Base-by-base conservation (phyloP, 805 yeast genomes). In the Candida pseudoglaebosa region DNA sequence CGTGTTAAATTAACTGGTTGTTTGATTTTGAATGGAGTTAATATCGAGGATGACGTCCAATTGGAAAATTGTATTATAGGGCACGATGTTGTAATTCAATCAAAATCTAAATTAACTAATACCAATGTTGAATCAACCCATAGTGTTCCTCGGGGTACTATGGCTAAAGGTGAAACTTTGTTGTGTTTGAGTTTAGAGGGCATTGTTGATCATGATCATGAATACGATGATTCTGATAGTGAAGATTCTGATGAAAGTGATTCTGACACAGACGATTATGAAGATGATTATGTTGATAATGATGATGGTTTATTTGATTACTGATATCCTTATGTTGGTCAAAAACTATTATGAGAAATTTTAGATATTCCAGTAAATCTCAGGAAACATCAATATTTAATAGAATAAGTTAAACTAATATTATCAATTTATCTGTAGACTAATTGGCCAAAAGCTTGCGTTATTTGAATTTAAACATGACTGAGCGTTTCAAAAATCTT, bases 11-110 rank as follows among this genome's bases (percentile, higher is more conserved):
- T 93, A 40, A 84, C 89, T 2, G 98, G 96, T 2, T 88, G 90
- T 48, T 79, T 93, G 10, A 54, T 93, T 4, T 67, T 88, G 36
- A 84, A 84, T 52, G 76, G 77, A 37, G 95, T 82, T 16, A 62
- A 61, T 1, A 65, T 93, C 26, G 95, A 78, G 34, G 96, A 91
- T 58, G 96, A 86, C 48, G 82, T 77, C 10, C 75, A 67, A 37
- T 58, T 84, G 43, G 99, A 93, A 59, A 93, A 91, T 64, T 87
- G 95, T 63, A 81, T 91, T 14, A 69, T 93, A 37, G 99, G 98
- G 12, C 65, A 70, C 30, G 65, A 67, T 34, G 90, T 82, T 1
- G 64, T 62, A n/a, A 71, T 93, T 20, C 81, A 78, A 22, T 54
- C 71, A 39, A 86, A 83, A 59, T 69, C 78, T 31, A 79, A 74